phyloP scores from a whole-genome alignment of 495 filamentous ascomycete species.

The Hypoxylon fragiforme region DNA sequence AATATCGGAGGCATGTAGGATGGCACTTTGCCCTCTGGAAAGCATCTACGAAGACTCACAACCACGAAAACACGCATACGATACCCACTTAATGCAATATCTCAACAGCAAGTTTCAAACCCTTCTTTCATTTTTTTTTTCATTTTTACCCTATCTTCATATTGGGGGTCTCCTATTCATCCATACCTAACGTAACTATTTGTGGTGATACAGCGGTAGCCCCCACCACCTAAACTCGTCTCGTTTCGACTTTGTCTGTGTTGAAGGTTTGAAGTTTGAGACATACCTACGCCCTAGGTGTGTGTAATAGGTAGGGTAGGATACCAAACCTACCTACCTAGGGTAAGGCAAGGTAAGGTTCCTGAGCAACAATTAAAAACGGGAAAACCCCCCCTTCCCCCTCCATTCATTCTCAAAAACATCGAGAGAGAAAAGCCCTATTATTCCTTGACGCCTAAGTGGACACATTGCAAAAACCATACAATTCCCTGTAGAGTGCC shows the following conservation, averaged over 20 bases:
- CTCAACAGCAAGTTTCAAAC: background rate
- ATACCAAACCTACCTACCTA: too few relatives aligned
- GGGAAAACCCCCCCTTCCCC: background rate
- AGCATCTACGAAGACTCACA: background rate
- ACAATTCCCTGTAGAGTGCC: constrained; percentile 15
- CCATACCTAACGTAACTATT: constrained; percentile 2
- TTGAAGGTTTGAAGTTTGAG: too few relatives aligned
- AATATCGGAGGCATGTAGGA: too few relatives aligned
- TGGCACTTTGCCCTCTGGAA: too few relatives aligned
- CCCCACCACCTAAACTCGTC: background rate
- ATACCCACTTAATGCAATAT: background rate
- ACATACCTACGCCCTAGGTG: too few relatives aligned
- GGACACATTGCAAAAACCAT: constrained; percentile 2
- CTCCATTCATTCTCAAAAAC: constrained; percentile 5
- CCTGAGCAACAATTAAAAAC: too few relatives aligned
- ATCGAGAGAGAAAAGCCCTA: background rate
- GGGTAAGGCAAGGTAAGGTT: too few relatives aligned
- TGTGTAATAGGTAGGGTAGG: too few relatives aligned
- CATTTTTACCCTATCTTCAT: too few relatives aligned
- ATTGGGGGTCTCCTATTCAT: constrained; percentile 22
- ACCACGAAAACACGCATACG: constrained; percentile 1
- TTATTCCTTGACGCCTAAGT: constrained; percentile 22
- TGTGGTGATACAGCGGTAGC: constrained; percentile 26
- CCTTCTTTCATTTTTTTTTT: constrained; percentile 25
- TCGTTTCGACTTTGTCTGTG: background rate